Percentiles rank a stretch among this genome's conserved stretches.
These are phyloP conservation scores for Phytophthora idaei DNA, from an alignment of 352 stramenopile species.

Conservation along the genomic window DNA sequence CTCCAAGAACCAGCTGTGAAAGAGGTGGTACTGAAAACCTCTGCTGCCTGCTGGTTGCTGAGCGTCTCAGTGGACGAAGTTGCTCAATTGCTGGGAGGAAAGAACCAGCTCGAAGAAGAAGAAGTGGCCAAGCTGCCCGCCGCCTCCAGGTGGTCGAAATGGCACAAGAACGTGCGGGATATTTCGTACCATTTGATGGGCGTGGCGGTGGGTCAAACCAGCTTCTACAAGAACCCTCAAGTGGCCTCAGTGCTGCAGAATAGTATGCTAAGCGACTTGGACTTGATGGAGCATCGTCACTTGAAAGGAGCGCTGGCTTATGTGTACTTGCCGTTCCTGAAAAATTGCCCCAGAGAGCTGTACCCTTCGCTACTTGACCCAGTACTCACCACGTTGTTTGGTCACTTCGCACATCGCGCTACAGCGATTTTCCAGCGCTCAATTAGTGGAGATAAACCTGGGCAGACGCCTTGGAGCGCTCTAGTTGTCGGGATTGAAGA, in stretches of 20 bases:
- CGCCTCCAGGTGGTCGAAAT: conserved; percentile 72
- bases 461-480: conserved; percentile 51
- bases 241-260: conserved; percentile 52
- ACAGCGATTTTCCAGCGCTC: conserved; percentile 42
- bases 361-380: conserved; percentile 70
- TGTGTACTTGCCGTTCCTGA: conserved; percentile 75
- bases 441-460: conserved; percentile 28
- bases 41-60: conserved; percentile 67
- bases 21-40: conserved; percentile 57
- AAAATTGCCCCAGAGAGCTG: conserved; percentile 62
- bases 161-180: conserved; percentile 83
- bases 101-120: conserved; percentile 77
- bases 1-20: conserved; percentile 60
- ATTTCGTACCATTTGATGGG: conserved; percentile 81
- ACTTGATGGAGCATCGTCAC: conserved; percentile 77
- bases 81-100: conserved; percentile 73
- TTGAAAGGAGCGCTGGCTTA: conserved; percentile 72
- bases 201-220: conserved; percentile 52
- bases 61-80: conserved; percentile 78
- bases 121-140: conserved; percentile 55
- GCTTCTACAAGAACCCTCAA: conserved; percentile 62
- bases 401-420: conserved; percentile 66
- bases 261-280: conserved; percentile 66
- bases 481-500: conserved; percentile 71
- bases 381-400: conserved; percentile 55